These are phyloP conservation scores for Pyricularia sp. DNA, from an alignment of 2,329 filamentous ascomycete genomes.

Conservation along the genomic window DNA sequence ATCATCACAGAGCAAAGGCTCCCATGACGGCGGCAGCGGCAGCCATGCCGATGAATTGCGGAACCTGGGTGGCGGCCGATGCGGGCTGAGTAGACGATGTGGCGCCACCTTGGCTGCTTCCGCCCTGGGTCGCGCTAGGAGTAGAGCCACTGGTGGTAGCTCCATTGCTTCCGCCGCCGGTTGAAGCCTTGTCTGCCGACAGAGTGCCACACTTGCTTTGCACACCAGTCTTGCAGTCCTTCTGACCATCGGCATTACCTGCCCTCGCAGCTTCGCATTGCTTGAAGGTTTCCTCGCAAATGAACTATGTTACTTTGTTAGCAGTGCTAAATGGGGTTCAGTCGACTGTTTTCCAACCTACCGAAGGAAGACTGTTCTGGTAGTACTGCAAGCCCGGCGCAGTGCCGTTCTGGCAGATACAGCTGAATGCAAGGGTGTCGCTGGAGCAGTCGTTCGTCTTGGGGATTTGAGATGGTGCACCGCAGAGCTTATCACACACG, in stretches of 20 bases:
- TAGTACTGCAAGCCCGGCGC: slow-evolving; percentile 44
- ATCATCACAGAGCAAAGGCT: not conserved
- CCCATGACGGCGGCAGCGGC: not conserved
- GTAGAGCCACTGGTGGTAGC: slow-evolving; percentile 14
- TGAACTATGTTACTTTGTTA: slow-evolving; percentile 26
- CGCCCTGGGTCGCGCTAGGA: slow-evolving; percentile 3
- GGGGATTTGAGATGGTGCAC: slow-evolving; percentile 14
- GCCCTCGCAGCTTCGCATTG: slow-evolving; percentile 36
- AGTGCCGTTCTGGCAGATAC: slow-evolving; percentile 39
- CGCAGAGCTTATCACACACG: slow-evolving; percentile 40
- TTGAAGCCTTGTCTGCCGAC: slow-evolving; percentile 24
- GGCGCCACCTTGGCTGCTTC: not conserved
- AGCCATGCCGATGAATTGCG: not conserved
- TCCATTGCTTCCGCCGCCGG: slow-evolving; percentile 13
- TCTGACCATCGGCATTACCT: slow-evolving; percentile 31
- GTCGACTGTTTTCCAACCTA: slow-evolving; percentile 13
- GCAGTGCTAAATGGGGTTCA: slow-evolving; percentile 6
- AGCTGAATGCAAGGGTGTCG: slow-evolving; percentile 33
- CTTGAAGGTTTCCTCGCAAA: slow-evolving; percentile 38
- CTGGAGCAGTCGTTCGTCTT: slow-evolving; percentile 35
- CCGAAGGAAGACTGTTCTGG: slow-evolving; percentile 38
- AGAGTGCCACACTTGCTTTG: slow-evolving; percentile 36
- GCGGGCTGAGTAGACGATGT: not conserved
- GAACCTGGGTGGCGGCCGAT: not conserved
- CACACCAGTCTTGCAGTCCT: slow-evolving; percentile 38